phyloP scores from a whole-genome alignment of 352 stramenopile genomes.

The Pythium inflatum region DNA sequence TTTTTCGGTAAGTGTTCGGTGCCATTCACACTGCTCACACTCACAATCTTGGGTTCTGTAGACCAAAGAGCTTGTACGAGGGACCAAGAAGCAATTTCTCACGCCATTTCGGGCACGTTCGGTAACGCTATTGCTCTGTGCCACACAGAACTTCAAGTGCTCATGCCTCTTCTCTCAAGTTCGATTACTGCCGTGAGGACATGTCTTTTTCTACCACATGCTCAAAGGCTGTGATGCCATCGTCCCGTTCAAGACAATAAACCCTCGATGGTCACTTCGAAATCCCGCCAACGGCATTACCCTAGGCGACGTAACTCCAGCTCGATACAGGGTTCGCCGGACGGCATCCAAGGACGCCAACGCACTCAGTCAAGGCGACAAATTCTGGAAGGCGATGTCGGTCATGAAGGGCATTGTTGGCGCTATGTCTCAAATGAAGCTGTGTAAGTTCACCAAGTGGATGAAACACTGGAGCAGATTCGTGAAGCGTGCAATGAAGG shows the following conservation, averaged over 20 bases:
- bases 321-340: background rate
- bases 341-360: background rate
- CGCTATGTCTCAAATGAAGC: background rate
- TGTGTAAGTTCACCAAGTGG: background rate
- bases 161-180: slow-evolving; percentile 22
- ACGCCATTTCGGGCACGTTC: no score
- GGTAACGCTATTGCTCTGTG: background rate
- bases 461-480: background rate
- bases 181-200: slow-evolving; percentile 11
- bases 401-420: slow-evolving; percentile 8
- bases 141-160: slow-evolving; percentile 1
- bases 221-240: background rate
- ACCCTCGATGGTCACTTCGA: background rate
- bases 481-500: background rate
- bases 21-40: no score
- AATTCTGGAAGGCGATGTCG: slow-evolving; percentile 14
- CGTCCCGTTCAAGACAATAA: slow-evolving; percentile 6
- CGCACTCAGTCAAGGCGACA: slow-evolving; percentile 4
- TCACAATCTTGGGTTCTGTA: no score
- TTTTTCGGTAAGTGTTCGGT: background rate
- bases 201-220: slow-evolving; percentile 15
- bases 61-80: no score
- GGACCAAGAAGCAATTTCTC: no score
- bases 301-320: background rate
- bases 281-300: slow-evolving; percentile 14